Conservation (phyloP, 305 asterid species). For the Andrographis paniculata region DNA sequence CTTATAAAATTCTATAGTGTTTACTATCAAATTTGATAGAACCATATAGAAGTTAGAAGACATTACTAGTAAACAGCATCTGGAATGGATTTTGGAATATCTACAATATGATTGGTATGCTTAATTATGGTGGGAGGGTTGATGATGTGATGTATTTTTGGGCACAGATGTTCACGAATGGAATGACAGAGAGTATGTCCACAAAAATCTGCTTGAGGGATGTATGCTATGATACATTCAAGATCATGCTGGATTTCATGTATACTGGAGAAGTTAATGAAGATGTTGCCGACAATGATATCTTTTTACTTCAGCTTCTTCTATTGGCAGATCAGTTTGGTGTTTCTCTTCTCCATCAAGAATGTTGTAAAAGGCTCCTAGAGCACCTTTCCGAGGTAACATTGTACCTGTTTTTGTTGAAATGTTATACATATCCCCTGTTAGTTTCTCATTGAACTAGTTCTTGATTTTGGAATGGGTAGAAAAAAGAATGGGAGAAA, state of each 20-base stretch:
- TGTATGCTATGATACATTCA: constrained; percentile 63
- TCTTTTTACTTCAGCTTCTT: constrained; percentile 75
- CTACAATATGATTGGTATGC: neutral
- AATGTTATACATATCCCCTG: constrained; percentile 2
- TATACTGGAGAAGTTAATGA: constrained; percentile 60
- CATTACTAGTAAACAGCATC: too few relatives aligned
- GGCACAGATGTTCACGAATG: constrained; percentile 94
- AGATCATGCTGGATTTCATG: constrained; percentile 76
- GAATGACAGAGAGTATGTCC: constrained; percentile 85
- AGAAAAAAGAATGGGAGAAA: constrained; percentile 44
- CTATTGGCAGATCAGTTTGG: constrained; percentile 85
- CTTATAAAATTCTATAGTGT: too few relatives aligned
- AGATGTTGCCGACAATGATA: constrained; percentile 33
- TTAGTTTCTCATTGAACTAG: constrained; percentile 19
- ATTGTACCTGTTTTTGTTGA: constrained; percentile 8
- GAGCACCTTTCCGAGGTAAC: constrained; percentile 90
- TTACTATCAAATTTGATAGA: too few relatives aligned
- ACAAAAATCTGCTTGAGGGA: constrained; percentile 63
- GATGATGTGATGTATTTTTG: constrained; percentile 14
- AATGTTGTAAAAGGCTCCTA: constrained; percentile 80
- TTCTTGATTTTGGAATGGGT: constrained; percentile 31
- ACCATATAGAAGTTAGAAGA: too few relatives aligned
- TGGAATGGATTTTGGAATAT: too few relatives aligned
- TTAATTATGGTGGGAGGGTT: constrained; percentile 8
- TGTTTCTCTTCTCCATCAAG: constrained; percentile 88